Evolutionary conservation across 1,139 yeast genomes (phyloP), one percentile per base, ranked within the genome.

Genomic region (Debaryomycetaceae sp.): DNA sequence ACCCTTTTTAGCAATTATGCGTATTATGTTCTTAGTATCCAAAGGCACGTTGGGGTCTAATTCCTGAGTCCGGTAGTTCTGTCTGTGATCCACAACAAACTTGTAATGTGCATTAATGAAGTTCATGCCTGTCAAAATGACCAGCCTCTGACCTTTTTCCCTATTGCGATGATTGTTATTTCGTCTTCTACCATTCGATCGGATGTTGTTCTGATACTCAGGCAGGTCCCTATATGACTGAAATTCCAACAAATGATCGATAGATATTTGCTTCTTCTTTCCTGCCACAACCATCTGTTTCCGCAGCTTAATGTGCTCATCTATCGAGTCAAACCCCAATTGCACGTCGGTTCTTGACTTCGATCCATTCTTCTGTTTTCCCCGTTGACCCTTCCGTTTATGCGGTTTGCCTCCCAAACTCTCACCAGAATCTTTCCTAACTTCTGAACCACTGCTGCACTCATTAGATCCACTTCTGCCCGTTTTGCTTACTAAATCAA

Each of bases 41-140:
- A 92, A 69, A 0, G 88, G 84, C 5, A 80, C 63, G 55, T 89
- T 92, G 1, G 97, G 94, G 56, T 88, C 91, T 30, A 75, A 48
- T 38, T 72, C 64, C 52, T 86, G 88, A 3, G 75, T 65, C 31
- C 63, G 58, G 53, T 81, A 84, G 41, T 78, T 75, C 33, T 75
- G 73, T 33, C 76, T 57, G 34, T 76, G 71, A 51, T 86, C 87
- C 17, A 92, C 87, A 15, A 92, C 76, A 55, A 92, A 86, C 51
- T 88, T 79, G 58, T 86, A 91, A 54, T 87, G 85, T 26, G 91
- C 91, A 57, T 92, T 92, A 45, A 89, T 83, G 51, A 82, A 91
- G 5, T 81, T 70, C 65, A 83, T 78, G 3, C 95, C 95, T 19
- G 78, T 79, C 15, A 85, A 63, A 39, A 73, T 78, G 13, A 67